Evolutionary conservation across 768 basidiomycete genomes (phyloP).

Genomic region (Rhodotorula toruloides): DNA sequence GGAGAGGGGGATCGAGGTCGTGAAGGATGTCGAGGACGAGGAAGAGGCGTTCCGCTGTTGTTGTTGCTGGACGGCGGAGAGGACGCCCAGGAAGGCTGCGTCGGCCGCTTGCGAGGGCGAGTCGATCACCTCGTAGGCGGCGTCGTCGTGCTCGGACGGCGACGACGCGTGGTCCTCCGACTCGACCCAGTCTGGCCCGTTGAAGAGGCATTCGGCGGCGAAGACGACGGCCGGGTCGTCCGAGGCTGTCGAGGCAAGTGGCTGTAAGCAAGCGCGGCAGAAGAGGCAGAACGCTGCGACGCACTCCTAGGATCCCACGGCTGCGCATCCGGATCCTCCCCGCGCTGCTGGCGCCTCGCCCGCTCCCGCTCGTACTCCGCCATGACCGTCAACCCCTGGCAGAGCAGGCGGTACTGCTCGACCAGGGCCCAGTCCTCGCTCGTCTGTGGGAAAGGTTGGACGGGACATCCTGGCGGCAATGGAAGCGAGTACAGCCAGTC

Average conservation of each 20-base stretch:
- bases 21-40: background rate
- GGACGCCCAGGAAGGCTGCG: background rate
- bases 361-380: constrained; percentile 10
- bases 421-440: constrained; percentile 30
- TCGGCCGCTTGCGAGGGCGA: background rate
- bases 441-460: constrained; percentile 12
- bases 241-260: background rate
- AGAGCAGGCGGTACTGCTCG: constrained; percentile 34
- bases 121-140: background rate
- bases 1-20: background rate
- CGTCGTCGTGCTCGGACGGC: background rate
- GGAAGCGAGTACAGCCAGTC: constrained; percentile 29
- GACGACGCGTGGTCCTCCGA: background rate
- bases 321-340: background rate
- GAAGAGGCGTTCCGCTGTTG: background rate
- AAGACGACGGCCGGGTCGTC: background rate
- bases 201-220: background rate
- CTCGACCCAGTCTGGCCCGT: too few relatives aligned
- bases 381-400: constrained; percentile 8
- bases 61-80: too few relatives aligned
- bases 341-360: background rate
- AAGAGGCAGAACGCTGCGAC: background rate
- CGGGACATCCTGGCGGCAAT: constrained; percentile 13
- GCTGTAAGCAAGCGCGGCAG: background rate
- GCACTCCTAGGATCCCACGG: constrained; percentile 11